These are phyloP conservation scores for Acanthochlamys bracteata DNA, from an alignment of 106 monocot genomes.

Conservation along the genomic window DNA sequence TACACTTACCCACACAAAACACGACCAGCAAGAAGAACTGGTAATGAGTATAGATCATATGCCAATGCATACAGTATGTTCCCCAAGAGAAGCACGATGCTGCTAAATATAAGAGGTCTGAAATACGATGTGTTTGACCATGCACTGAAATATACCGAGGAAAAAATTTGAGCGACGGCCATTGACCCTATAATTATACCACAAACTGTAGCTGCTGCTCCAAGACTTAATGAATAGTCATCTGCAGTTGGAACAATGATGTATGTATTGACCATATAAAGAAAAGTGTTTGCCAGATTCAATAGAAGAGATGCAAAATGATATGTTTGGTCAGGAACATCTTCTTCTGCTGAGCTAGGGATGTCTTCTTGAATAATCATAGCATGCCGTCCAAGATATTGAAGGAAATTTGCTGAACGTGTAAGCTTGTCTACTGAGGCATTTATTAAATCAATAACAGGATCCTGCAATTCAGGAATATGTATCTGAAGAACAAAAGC, in stretches of 20 bases:
- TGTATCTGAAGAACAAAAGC: background rate
- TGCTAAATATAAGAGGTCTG: slow-evolving; percentile 63
- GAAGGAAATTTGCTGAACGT: slow-evolving; percentile 52
- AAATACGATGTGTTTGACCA: slow-evolving; percentile 74
- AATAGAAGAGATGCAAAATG: slow-evolving; percentile 58
- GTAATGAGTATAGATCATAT: slow-evolving; percentile 46
- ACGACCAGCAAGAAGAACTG: slow-evolving; percentile 48
- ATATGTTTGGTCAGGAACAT: slow-evolving; percentile 30
- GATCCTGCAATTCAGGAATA: slow-evolving; percentile 31
- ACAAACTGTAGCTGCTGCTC: slow-evolving; percentile 68
- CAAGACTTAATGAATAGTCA: slow-evolving; percentile 54
- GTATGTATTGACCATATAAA: slow-evolving; percentile 70
- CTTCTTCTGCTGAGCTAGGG: slow-evolving; percentile 20
- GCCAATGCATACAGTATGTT: slow-evolving; percentile 57
- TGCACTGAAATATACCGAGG: slow-evolving; percentile 65
- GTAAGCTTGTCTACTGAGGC: slow-evolving; percentile 48
- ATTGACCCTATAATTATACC: slow-evolving; percentile 69
- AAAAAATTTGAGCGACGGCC: slow-evolving; percentile 66
- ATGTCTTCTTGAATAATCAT: slow-evolving; percentile 56
- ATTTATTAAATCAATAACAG: slow-evolving; percentile 50
- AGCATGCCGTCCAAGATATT: slow-evolving; percentile 53
- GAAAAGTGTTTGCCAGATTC: slow-evolving; percentile 60
- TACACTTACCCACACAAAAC: slow-evolving; percentile 53
- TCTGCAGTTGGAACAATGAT: slow-evolving; percentile 73
- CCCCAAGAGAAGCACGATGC: slow-evolving; percentile 48